Evolutionary conservation across 257 asterid species (phyloP).

Genomic region (Paraleonurus japonicus): DNA sequence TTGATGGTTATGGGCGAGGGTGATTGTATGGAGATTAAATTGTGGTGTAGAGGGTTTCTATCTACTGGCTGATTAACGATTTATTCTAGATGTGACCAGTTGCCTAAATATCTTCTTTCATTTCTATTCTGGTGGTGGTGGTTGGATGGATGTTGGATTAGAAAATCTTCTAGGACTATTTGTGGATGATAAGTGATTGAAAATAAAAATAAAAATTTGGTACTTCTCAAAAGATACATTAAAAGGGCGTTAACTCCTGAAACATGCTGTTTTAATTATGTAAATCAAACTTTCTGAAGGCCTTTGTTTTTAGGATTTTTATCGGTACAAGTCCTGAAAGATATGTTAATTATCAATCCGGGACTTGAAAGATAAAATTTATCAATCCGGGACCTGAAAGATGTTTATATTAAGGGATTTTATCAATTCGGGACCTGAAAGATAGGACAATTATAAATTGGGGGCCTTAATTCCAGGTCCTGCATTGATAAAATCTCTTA

Average conservation of each 20-base stretch:
- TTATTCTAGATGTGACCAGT: slow-evolving; percentile 2
- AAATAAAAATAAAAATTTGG: not conserved
- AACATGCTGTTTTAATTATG: not conserved
- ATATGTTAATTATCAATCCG: too few relatives aligned
- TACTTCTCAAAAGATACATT: not conserved
- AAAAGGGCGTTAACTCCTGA: not conserved
- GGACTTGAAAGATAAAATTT: too few relatives aligned
- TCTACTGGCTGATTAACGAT: not conserved
- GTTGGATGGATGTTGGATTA: not conserved
- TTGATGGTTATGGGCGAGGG: not conserved
- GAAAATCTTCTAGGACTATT: not conserved
- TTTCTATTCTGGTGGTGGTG: not conserved
- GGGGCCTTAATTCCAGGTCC: too few relatives aligned
- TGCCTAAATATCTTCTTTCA: not conserved
- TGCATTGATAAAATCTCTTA: too few relatives aligned
- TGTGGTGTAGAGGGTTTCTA: not conserved
- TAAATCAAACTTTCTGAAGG: slow-evolving; percentile 5
- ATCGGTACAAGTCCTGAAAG: too few relatives aligned
- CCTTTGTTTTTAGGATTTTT: slow-evolving; percentile 4
- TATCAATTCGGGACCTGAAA: too few relatives aligned
- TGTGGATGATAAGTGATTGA: not conserved
- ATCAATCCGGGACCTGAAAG: too few relatives aligned
- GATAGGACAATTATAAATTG: too few relatives aligned
- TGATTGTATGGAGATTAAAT: not conserved
- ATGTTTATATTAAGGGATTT: too few relatives aligned